Conservation (phyloP, 2,329 filamentous ascomycete species). For the Fusarium concolor region DNA sequence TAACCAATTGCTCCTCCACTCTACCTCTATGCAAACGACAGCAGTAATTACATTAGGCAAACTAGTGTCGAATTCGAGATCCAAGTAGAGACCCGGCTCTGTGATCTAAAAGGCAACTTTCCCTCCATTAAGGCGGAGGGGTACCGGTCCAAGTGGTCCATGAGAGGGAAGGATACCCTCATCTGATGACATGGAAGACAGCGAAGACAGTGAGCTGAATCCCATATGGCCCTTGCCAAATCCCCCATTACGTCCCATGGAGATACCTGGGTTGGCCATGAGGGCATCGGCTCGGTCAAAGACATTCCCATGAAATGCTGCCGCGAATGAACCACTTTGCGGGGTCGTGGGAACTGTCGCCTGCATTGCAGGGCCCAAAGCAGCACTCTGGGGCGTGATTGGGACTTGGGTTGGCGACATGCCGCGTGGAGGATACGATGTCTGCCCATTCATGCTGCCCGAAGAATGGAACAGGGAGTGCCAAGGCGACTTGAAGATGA, state of each 20-base stretch:
- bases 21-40: slow-evolving; percentile 36
- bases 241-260: slow-evolving; percentile 65
- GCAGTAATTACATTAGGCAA: slow-evolving; percentile 5
- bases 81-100: slow-evolving; percentile 23
- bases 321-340: slow-evolving; percentile 66
- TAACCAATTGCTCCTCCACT: slow-evolving; percentile 14
- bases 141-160: slow-evolving; percentile 49
- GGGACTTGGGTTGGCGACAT: slow-evolving; percentile 60
- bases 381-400: slow-evolving; percentile 89
- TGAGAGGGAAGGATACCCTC: slow-evolving; percentile 52
- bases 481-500: slow-evolving; percentile 74
- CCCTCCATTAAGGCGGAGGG: slow-evolving; percentile 53
- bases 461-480: slow-evolving; percentile 54
- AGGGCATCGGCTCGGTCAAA: slow-evolving; percentile 70
- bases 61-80: slow-evolving; percentile 21
- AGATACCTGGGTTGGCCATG: slow-evolving; percentile 67
- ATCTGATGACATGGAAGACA: slow-evolving; percentile 57
- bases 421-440: slow-evolving; percentile 41
- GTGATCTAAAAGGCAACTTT: slow-evolving; percentile 52
- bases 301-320: slow-evolving; percentile 67
- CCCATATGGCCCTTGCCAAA: slow-evolving; percentile 57
- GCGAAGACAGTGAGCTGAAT: slow-evolving; percentile 55
- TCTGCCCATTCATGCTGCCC: slow-evolving; percentile 30
- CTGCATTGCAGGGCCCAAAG: slow-evolving; percentile 88
- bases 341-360: slow-evolving; percentile 85